Evolutionary conservation across 164 flowering plant species (phyloP).

Genomic region (Pachysandra terminalis): DNA sequence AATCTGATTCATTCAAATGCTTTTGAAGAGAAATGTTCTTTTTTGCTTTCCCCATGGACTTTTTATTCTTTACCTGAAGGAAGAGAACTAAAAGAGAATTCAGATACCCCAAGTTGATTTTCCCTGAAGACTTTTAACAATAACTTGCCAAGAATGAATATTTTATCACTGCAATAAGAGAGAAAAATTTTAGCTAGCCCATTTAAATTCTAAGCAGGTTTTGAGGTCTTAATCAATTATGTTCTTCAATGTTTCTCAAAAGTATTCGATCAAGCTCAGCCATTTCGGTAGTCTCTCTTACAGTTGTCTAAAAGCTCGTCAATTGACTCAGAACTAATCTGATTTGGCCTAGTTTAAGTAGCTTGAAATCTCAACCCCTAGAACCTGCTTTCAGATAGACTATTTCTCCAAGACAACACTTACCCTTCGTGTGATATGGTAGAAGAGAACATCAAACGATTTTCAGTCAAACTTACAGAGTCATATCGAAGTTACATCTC

Average conservation of each 20-base stretch:
- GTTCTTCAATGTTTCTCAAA: background rate
- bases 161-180: background rate
- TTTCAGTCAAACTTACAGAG: background rate
- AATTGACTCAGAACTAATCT: too few species aligned
- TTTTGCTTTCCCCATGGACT: constrained; percentile 16
- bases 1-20: constrained; percentile 22
- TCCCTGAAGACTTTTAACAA: background rate
- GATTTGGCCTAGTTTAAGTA: too few species aligned
- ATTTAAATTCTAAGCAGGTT: background rate
- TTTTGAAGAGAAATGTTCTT: constrained; percentile 34
- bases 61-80: constrained; percentile 40
- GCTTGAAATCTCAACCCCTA: background rate
- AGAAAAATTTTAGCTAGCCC: background rate
- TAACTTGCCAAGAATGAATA: background rate
- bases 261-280: background rate
- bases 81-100: constrained; percentile 4
- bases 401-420: background rate
- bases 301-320: too few species aligned
- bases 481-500: background rate
- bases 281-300: too few species aligned
- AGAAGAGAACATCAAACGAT: background rate
- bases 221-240: background rate
- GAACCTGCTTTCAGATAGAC: background rate
- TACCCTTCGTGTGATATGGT: background rate
- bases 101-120: background rate